Percentiles rank a stretch among this genome's conserved stretches.
Conservation (phyloP, 1,284 basidiomycete species). For the Heterobasidion annosum region DNA sequence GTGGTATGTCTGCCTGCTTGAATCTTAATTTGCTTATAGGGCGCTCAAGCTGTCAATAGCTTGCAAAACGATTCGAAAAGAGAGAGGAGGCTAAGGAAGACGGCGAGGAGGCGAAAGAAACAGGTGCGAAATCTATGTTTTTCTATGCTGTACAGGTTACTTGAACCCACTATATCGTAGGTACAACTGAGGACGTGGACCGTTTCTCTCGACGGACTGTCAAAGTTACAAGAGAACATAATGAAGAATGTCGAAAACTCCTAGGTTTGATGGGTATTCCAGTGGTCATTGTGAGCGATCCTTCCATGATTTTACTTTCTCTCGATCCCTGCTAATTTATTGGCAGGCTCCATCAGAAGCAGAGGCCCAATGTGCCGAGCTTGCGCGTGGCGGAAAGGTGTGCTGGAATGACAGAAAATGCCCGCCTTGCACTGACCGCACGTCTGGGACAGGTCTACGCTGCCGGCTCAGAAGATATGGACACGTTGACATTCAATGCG, state of each 20-base stretch:
- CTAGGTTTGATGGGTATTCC: slow-evolving; percentile 97
- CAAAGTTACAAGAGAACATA: slow-evolving; percentile 92
- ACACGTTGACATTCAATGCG: slow-evolving; percentile 92
- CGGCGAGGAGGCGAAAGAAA: slow-evolving; percentile 94
- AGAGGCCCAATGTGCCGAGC: slow-evolving; percentile 97
- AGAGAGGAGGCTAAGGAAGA: slow-evolving; percentile 92
- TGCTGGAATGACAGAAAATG: not conserved
- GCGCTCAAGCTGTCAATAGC: slow-evolving; percentile 31
- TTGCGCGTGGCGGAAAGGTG: slow-evolving; percentile 90
- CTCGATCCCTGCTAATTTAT: not conserved
- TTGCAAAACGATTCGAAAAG: slow-evolving; percentile 87
- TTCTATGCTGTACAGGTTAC: not conserved
- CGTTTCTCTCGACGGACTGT: slow-evolving; percentile 88
- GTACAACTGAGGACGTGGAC: slow-evolving; percentile 88
- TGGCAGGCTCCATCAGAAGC: slow-evolving; percentile 92
- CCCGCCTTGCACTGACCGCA: not conserved
- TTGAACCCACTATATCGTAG: slow-evolving; percentile 18
- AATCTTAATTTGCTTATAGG: not conserved
- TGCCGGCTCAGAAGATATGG: slow-evolving; percentile 99
- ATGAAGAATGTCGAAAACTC: slow-evolving; percentile 88
- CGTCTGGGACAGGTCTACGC: slow-evolving; percentile 70
- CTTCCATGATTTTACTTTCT: not conserved
- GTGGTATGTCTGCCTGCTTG: slow-evolving; percentile 58
- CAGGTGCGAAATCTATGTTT: slow-evolving; percentile 32
- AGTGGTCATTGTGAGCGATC: slow-evolving; percentile 65